A percentile compares a stretch with the other conserved stretches of the same genome.
These are phyloP conservation scores for Noccaea bulbosa DNA, from an alignment of 345 rosid species.

Conservation along the genomic window DNA sequence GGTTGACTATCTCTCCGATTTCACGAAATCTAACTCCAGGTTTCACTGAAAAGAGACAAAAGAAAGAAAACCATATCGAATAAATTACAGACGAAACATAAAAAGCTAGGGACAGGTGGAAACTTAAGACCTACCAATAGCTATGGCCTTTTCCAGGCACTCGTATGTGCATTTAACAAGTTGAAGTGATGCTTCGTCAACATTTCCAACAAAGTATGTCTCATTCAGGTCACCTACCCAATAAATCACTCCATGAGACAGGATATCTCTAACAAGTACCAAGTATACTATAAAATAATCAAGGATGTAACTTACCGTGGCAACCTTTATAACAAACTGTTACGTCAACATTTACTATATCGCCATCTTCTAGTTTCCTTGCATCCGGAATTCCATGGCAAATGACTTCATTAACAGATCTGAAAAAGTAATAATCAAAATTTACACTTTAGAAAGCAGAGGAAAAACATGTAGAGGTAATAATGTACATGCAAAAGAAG, in stretches of 20 bases:
- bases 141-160: constrained; percentile 92
- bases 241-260: constrained; percentile 24
- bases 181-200: constrained; percentile 84
- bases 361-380: constrained; percentile 93
- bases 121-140: constrained; percentile 61
- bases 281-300: neutral
- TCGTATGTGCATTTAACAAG: constrained; percentile 87
- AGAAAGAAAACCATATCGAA: neutral
- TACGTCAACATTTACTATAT: constrained; percentile 89
- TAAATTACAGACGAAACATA: neutral
- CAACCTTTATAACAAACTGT: constrained; percentile 89
- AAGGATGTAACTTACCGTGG: constrained; percentile 64
- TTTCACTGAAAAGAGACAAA: constrained; percentile 59
- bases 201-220: constrained; percentile 95
- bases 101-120: constrained; percentile 7
- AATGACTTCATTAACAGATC: constrained; percentile 96
- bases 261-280: neutral
- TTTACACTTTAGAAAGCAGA: constrained; percentile 13
- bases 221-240: constrained; percentile 91
- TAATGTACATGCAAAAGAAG: constrained; percentile 45
- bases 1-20: constrained; percentile 85
- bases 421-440: constrained; percentile 46
- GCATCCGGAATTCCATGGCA: constrained; percentile 99
- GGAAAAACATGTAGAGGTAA: constrained; percentile 20
- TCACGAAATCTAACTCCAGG: constrained; percentile 97